Evolutionary conservation across 208 protist genomes (phyloP).

Genomic region (Leishmania guyanensis): DNA sequence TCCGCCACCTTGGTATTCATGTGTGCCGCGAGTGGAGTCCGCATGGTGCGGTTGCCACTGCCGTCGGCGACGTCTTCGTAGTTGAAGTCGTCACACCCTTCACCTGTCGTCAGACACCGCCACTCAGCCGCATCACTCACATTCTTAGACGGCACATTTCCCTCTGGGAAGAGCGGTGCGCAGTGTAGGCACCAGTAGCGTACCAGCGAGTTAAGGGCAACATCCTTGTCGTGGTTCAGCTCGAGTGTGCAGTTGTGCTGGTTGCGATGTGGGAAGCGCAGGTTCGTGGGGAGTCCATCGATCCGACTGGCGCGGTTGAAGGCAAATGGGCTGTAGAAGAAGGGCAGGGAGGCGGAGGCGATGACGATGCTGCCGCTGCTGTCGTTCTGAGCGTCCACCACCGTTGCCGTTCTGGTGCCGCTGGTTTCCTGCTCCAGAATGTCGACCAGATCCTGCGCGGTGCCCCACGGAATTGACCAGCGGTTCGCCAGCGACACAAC

Average conservation of each 20-base stretch:
- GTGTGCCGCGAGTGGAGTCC: slow-evolving; percentile 1
- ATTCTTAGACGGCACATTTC: slow-evolving; percentile 52
- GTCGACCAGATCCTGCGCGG: slow-evolving; percentile 34
- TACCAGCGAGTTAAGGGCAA: slow-evolving; percentile 30
- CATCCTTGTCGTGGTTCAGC: slow-evolving; percentile 46
- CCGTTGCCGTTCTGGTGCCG: slow-evolving; percentile 4
- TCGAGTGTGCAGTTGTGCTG: slow-evolving; percentile 53
- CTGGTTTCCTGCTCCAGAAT: slow-evolving; percentile 31
- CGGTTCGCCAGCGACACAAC: slow-evolving; percentile 28
- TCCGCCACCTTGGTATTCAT: background rate
- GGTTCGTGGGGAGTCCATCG: slow-evolving; percentile 23
- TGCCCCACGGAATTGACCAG: slow-evolving; percentile 45
- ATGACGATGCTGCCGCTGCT: slow-evolving; percentile 5
- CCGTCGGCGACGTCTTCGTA: slow-evolving; percentile 34
- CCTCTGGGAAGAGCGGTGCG: slow-evolving; percentile 62
- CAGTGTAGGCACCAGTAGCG: slow-evolving; percentile 79
- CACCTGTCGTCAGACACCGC: slow-evolving; percentile 44
- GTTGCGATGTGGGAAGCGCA: slow-evolving; percentile 30
- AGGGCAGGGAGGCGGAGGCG: slow-evolving; percentile 14
- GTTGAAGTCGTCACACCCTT: slow-evolving; percentile 45
- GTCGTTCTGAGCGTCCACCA: slow-evolving; percentile 2
- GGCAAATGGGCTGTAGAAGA: slow-evolving; percentile 66
- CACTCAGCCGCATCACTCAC: slow-evolving; percentile 45
- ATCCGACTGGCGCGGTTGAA: slow-evolving; percentile 46
- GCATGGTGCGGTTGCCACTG: background rate